Conservation (phyloP, 371 early-diverging fungal genomes). For the Ordospora pajunii region DNA sequence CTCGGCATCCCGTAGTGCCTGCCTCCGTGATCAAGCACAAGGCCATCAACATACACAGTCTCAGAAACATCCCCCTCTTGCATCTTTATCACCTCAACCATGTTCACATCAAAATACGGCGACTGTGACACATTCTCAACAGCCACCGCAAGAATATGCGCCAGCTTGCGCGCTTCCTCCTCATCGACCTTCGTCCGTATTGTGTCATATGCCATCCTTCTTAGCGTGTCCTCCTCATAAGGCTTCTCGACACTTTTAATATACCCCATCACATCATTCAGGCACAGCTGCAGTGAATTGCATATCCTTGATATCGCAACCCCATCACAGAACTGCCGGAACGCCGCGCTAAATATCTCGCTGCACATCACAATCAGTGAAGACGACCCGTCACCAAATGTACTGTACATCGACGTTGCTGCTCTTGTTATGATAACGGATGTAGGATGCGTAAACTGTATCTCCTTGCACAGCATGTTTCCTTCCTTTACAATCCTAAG, state of each 20-base stretch:
- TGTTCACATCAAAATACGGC: conserved; percentile 85
- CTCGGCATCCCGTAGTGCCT: conserved; percentile 99
- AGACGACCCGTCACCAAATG: conserved; percentile 96
- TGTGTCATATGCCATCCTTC: conserved; percentile 80
- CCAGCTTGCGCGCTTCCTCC: conserved; percentile 75
- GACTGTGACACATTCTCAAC: conserved; percentile 72
- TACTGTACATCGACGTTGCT: conserved; percentile 90
- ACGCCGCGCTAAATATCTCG: conserved; percentile 86
- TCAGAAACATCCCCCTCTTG: conserved; percentile 86
- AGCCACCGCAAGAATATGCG: conserved; percentile 87
- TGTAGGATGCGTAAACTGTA: conserved; percentile 98
- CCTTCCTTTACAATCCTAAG: conserved; percentile 62
- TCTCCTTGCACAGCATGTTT: conserved; percentile 66
- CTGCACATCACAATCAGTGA: conserved; percentile 86
- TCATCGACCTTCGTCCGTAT: conserved; percentile 85
- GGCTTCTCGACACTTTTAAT: conserved; percentile 70
- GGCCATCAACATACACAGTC: conserved; percentile 80
- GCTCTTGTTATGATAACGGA: conserved; percentile 96
- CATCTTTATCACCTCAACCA: conserved; percentile 99
- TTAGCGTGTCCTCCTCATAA: conserved; percentile 77
- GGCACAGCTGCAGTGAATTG: conserved; percentile 82
- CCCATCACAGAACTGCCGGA: conserved; percentile 85
- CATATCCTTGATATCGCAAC: conserved; percentile 85
- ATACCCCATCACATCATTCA: conserved; percentile 68
- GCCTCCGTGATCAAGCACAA: conserved; percentile 97